phyloP scores from a whole-genome alignment of 2,329 filamentous ascomycete genomes.

The Aspergillus ibericus region DNA sequence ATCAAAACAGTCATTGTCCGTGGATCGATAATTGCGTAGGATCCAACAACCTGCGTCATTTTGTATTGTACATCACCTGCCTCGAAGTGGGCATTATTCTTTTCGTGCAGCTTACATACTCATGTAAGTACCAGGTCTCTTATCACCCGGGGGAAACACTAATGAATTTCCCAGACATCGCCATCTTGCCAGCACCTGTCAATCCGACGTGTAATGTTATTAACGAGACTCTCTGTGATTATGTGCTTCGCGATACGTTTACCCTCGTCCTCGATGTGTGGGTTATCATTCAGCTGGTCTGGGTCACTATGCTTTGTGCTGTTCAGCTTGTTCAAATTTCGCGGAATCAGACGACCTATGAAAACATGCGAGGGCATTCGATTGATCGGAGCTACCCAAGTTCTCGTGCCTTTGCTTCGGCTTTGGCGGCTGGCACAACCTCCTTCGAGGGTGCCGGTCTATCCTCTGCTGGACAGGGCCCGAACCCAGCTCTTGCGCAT shows the following conservation, averaged over 20 bases:
- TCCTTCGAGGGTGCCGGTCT: slow-evolving; percentile 69
- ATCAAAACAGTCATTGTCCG: slow-evolving; percentile 73
- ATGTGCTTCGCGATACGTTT: slow-evolving; percentile 79
- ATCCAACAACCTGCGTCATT: slow-evolving; percentile 93
- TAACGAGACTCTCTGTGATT: slow-evolving; percentile 69
- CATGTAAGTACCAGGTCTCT: slow-evolving; percentile 56
- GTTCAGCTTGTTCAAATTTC: slow-evolving; percentile 93
- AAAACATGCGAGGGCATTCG: slow-evolving; percentile 85
- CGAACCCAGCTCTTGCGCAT: slow-evolving; percentile 56
- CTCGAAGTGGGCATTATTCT: slow-evolving; percentile 73
- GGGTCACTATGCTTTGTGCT: slow-evolving; percentile 95
- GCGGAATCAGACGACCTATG: slow-evolving; percentile 90
- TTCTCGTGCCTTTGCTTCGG: slow-evolving; percentile 60
- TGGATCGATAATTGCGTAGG: slow-evolving; percentile 98
- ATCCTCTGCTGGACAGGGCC: slow-evolving; percentile 64
- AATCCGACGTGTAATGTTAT: slow-evolving; percentile 68
- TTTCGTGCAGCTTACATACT: slow-evolving; percentile 70
- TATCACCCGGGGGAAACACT: not conserved
- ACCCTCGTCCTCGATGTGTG: slow-evolving; percentile 78
- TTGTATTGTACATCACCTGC: slow-evolving; percentile 82
- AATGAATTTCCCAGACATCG: slow-evolving; percentile 57
- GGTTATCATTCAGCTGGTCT: slow-evolving; percentile 80
- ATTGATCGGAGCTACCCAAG: slow-evolving; percentile 55
- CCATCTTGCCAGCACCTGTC: slow-evolving; percentile 54
- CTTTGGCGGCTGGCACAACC: slow-evolving; percentile 70